Evolutionary conservation across 1,139 yeast species (phyloP).

Genomic region (Debaryomyces singareniensis): DNA sequence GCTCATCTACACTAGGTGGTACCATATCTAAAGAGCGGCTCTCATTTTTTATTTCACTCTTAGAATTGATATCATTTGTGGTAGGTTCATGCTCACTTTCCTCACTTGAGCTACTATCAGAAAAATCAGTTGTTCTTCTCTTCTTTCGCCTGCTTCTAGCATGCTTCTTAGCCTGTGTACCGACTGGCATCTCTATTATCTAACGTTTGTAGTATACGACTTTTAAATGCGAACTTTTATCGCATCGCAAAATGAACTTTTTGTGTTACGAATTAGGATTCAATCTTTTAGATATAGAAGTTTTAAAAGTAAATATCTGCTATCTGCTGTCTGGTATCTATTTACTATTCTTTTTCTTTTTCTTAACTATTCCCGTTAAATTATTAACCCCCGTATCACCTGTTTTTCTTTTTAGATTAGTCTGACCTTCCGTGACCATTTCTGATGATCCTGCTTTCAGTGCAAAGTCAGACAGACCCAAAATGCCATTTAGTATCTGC

Average conservation of each 20-base stretch:
- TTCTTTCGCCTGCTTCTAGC: slow-evolving; percentile 54
- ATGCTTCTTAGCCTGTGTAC: too few relatives aligned
- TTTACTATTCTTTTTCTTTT: slow-evolving; percentile 15
- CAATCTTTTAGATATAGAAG: background rate
- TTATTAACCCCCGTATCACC: slow-evolving; percentile 24
- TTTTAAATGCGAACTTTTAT: too few relatives aligned
- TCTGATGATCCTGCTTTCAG: slow-evolving; percentile 4
- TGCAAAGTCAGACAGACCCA: slow-evolving; percentile 40
- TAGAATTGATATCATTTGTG: background rate
- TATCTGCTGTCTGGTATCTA: background rate
- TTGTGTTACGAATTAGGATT: slow-evolving; percentile 3
- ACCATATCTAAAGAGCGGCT: too few relatives aligned
- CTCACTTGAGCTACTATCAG: slow-evolving; percentile 31
- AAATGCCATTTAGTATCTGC: slow-evolving; percentile 54
- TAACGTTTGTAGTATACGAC: too few relatives aligned
- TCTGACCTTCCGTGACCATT: slow-evolving; percentile 4
- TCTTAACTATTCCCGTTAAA: slow-evolving; percentile 29
- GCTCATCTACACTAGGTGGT: too few relatives aligned
- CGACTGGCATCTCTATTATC: too few relatives aligned
- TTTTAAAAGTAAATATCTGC: background rate
- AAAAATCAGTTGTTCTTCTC: slow-evolving; percentile 69
- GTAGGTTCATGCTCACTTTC: too few relatives aligned
- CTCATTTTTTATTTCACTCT: background rate
- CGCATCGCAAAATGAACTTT: too few relatives aligned
- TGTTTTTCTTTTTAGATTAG: slow-evolving; percentile 10